phyloP scores from a whole-genome alignment of 2,329 filamentous ascomycete species.

The Colletotrichum cereale region DNA sequence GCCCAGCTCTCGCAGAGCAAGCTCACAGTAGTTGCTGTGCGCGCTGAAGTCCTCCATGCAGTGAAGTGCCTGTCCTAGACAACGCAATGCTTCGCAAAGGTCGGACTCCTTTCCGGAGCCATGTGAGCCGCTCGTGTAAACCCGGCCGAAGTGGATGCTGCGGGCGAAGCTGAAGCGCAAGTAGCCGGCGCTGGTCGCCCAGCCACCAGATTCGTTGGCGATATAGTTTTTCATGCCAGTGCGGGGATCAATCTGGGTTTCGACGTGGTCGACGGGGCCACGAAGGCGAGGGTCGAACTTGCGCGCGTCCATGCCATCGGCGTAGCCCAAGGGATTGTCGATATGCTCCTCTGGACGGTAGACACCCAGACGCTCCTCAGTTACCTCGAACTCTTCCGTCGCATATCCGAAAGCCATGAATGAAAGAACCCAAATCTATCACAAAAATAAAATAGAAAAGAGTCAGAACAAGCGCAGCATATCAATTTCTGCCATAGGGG shows the following conservation, averaged over 20 bases:
- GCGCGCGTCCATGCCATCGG: slow-evolving; percentile 87
- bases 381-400: slow-evolving; percentile 89
- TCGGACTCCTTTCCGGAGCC: slow-evolving; percentile 78
- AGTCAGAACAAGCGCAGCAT: slow-evolving; percentile 16
- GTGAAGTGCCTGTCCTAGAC: slow-evolving; percentile 81
- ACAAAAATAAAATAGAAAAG: neutral
- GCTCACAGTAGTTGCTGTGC: slow-evolving; percentile 87
- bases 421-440: slow-evolving; percentile 79
- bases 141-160: slow-evolving; percentile 81
- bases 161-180: slow-evolving; percentile 81
- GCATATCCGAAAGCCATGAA: slow-evolving; percentile 88
- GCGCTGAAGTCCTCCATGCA: slow-evolving; percentile 85
- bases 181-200: slow-evolving; percentile 92
- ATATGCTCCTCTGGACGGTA: slow-evolving; percentile 83
- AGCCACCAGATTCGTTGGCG: slow-evolving; percentile 86
- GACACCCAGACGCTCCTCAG: slow-evolving; percentile 81
- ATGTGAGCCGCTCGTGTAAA: slow-evolving; percentile 76
- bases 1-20: slow-evolving; percentile 80
- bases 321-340: slow-evolving; percentile 87
- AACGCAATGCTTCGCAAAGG: slow-evolving; percentile 83
- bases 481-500: neutral
- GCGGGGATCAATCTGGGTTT: slow-evolving; percentile 78
- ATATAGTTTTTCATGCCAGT: slow-evolving; percentile 99
- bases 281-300: slow-evolving; percentile 85
- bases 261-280: slow-evolving; percentile 78